A percentile compares a stretch with the other conserved stretches of the same genome.
These are phyloP conservation scores for Phytophthora hibernalis DNA, from an alignment of 352 stramenopile genomes.

Conservation along the genomic window DNA sequence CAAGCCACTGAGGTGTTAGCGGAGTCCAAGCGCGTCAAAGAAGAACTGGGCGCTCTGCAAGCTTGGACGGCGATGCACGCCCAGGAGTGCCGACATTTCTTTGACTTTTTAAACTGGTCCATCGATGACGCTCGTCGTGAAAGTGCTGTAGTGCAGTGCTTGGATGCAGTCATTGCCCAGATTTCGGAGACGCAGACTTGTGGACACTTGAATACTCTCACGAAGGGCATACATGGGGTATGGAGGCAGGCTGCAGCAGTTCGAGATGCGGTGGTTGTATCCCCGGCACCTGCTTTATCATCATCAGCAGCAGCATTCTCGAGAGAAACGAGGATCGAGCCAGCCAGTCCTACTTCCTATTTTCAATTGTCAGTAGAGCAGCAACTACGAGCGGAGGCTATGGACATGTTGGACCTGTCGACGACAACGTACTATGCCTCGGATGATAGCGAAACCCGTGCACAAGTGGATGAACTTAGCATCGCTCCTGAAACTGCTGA, in stretches of 20 bases:
- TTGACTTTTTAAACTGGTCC: constrained; percentile 60
- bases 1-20: background rate
- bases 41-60: constrained; percentile 42
- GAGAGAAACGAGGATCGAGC: background rate
- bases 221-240: constrained; percentile 10
- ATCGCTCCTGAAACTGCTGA: background rate
- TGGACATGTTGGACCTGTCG: constrained; percentile 23
- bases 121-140: constrained; percentile 44
- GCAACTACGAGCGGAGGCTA: background rate
- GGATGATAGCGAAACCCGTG: constrained; percentile 2
- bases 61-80: constrained; percentile 52
- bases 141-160: constrained; percentile 31
- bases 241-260: constrained; percentile 8
- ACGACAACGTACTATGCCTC: constrained; percentile 27
- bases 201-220: constrained; percentile 30
- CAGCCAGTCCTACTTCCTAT: background rate
- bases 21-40: constrained; percentile 3
- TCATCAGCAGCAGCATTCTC: background rate
- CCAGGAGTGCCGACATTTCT: constrained; percentile 57
- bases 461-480: background rate
- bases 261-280: background rate
- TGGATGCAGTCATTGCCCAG: constrained; percentile 40
- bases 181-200: constrained; percentile 31
- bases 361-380: constrained; percentile 2
- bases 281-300: no score